Percentiles rank a stretch among this genome's conserved stretches.
phyloP scores from a whole-genome alignment of 208 protist genomes.

The Acanthamoeba rhysodes region DNA sequence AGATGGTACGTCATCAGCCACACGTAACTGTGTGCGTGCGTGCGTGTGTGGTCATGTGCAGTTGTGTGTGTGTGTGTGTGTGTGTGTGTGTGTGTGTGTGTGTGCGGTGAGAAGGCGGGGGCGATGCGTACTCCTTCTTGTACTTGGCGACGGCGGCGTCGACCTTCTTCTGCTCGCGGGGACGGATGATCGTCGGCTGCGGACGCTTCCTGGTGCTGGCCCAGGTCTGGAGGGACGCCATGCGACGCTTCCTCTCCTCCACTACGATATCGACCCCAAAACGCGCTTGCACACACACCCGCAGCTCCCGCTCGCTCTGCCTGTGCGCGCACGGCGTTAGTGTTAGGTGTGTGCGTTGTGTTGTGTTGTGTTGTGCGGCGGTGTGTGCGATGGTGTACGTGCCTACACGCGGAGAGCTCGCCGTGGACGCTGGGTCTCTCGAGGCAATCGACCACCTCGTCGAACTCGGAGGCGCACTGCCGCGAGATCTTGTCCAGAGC shows the following conservation, averaged over 20 bases:
- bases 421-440: neutral
- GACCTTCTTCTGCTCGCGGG: neutral
- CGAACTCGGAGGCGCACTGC: neutral
- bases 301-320: neutral
- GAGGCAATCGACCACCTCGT: slow-evolving; percentile 7
- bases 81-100: too few species aligned
- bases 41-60: neutral
- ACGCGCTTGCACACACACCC: neutral
- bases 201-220: neutral
- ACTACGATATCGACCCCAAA: neutral
- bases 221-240: neutral
- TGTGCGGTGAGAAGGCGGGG: neutral
- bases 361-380: too few species aligned
- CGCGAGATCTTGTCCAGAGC: neutral
- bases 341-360: neutral
- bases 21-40: too few species aligned
- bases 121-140: neutral
- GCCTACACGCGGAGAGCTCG: neutral
- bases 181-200: neutral
- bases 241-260: neutral
- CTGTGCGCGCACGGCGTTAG: neutral
- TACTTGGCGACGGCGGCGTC: neutral
- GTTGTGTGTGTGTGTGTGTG: neutral
- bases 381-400: neutral
- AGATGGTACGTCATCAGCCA: too few species aligned